Conservation (phyloP, 441 rosid species). For the Populus trichocarpa region DNA sequence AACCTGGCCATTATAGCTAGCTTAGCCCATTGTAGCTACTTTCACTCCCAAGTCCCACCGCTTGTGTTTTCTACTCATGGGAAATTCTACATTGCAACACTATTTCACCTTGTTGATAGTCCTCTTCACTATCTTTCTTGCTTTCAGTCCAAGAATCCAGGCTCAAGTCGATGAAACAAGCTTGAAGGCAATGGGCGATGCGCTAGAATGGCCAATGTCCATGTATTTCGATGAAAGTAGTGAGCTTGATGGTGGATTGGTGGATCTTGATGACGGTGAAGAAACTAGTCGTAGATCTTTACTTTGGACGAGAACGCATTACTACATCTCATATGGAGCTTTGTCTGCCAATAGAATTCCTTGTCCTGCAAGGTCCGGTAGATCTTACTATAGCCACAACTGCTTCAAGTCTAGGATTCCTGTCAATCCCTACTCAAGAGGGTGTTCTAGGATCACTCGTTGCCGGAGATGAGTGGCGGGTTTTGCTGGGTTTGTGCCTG, state of each 20-base stretch:
- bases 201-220: conserved; percentile 55
- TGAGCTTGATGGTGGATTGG: conserved; percentile 5
- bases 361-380: conserved; percentile 89
- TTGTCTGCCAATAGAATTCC: conserved; percentile 77
- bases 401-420: conserved; percentile 63
- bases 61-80: conserved; percentile 30
- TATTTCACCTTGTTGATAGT: conserved; percentile 9
- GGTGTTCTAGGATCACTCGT: conserved; percentile 68
- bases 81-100: conserved; percentile 10
- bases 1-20: background rate
- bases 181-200: conserved; percentile 34
- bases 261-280: conserved; percentile 22
- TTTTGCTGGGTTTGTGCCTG: background rate
- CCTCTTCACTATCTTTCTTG: conserved; percentile 3
- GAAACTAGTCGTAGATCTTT: conserved; percentile 52
- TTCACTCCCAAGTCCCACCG: background rate
- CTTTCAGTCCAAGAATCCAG: conserved; percentile 5
- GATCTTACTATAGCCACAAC: conserved; percentile 84
- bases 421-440: conserved; percentile 69
- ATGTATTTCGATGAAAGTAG: conserved; percentile 5
- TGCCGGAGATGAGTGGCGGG: conserved; percentile 55
- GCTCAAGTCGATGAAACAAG: conserved; percentile 39
- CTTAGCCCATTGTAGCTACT: too few species aligned
- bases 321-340: conserved; percentile 90
- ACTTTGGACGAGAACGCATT: conserved; percentile 57